Conservation (phyloP, 305 asterid species). For the Ajuga reptans region DNA sequence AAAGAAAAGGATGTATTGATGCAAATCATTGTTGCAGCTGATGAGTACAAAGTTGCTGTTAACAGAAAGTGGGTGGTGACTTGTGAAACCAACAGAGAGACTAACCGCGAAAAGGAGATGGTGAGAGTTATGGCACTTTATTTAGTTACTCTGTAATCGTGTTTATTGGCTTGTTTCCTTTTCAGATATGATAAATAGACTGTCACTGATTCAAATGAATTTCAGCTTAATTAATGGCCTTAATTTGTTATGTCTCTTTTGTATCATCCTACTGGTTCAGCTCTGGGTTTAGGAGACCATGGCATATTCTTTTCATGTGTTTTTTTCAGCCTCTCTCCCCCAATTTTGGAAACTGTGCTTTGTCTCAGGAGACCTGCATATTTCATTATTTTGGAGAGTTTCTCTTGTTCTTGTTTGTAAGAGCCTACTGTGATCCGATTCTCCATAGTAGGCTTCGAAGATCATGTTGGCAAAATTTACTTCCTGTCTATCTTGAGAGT, state of each 20-base stretch:
- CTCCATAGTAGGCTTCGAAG: not conserved
- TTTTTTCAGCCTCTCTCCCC: not conserved
- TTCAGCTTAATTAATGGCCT: not conserved
- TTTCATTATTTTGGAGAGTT: not conserved
- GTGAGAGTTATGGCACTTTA: constrained; percentile 24
- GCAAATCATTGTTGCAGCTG: constrained; percentile 61
- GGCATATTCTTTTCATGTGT: not conserved
- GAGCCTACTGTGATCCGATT: not conserved
- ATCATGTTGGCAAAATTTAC: not conserved
- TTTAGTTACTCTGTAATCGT: not conserved
- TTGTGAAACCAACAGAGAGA: constrained; percentile 38
- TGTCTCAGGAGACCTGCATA: not conserved
- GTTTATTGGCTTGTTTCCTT: not conserved
- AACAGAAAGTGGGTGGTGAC: constrained; percentile 46
- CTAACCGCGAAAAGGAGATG: constrained; percentile 60
- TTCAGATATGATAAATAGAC: not conserved
- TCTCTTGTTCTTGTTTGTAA: not conserved
- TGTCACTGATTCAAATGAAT: not conserved
- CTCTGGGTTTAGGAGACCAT: not conserved
- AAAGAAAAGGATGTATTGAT: constrained; percentile 50
- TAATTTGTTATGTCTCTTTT: not conserved
- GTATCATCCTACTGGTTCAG: not conserved
- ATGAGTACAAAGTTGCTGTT: constrained; percentile 53
- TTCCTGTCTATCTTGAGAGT: not conserved
- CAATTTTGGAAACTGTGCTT: not conserved